Base-by-base conservation (phyloP, 129 eudicot genomes). In the Centella asiatica region DNA sequence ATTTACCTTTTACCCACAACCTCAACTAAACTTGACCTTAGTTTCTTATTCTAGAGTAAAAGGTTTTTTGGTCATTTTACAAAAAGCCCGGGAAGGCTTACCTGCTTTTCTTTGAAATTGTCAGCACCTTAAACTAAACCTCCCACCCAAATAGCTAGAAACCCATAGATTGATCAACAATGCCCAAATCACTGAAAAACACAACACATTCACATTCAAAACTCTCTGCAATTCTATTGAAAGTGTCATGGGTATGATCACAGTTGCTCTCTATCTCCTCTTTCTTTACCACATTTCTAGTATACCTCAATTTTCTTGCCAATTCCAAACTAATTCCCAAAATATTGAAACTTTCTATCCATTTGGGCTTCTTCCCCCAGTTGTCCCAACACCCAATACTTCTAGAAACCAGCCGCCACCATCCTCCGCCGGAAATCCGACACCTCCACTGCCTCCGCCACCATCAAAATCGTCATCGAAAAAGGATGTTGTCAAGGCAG, bases 401-500 rank as follows among this genome's bases (percentile, higher is more conserved):
- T 11, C 51, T n/a, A 6, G 3, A 24, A 45, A 44, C 32, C 65
- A 64, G 45, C 66, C 77, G 18, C 56, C 58, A 5, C 6, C 80
- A 18, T 68, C 76, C 18, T 60, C 75, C n/a, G 57, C 78, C n/a
- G 52, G 68, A 0, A 71, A 52, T 2, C 57, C 52, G 1, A 36
- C 47, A 5, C 60, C 70, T 34, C 69, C 69, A 47, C 22, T 18
- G 54, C 57, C 56, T 32, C 77, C 57, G 0, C 69, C 47, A 22
- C 64, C 63, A 12, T 62, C 88, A 34, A 56, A 60, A 15, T 34
- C 87, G 24, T 72, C 88, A 6, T 67, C 89, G 0, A 77, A 65
- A 28, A 80, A 77, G 57, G 76, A 83, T 13, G 81, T 90, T 58
- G 84, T 75, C 4, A 81, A 76, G 25, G 97, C 97, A 28, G 76